Percentiles rank a stretch among this genome's conserved stretches.
Conservation (phyloP, 768 basidiomycete species). For the Agaricus bisporus region DNA sequence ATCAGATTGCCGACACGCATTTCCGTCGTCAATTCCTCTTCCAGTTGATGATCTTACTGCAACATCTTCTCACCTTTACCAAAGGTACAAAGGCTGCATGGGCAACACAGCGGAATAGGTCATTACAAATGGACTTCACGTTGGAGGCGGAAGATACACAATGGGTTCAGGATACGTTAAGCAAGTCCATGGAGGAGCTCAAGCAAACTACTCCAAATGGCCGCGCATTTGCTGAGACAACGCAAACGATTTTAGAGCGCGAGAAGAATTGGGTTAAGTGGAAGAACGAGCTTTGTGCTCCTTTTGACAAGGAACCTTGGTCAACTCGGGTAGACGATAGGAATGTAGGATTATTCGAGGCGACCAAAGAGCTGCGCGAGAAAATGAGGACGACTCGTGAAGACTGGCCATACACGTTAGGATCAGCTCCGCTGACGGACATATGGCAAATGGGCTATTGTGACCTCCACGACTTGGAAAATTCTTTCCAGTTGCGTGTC, state of each 20-base stretch:
- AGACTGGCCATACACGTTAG: slow-evolving; percentile 61
- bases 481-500: slow-evolving; percentile 55
- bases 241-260: slow-evolving; percentile 63
- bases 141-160: slow-evolving; percentile 60
- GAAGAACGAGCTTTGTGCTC: slow-evolving; percentile 78
- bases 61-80: slow-evolving; percentile 71
- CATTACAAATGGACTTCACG: slow-evolving; percentile 80
- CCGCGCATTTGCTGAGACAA: slow-evolving; percentile 69
- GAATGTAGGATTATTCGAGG: slow-evolving; percentile 55
- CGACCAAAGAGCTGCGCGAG: slow-evolving; percentile 43
- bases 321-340: slow-evolving; percentile 33
- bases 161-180: slow-evolving; percentile 71
- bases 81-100: slow-evolving; percentile 57
- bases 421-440: slow-evolving; percentile 68
- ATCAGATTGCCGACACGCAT: slow-evolving; percentile 79
- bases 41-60: slow-evolving; percentile 73
- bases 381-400: slow-evolving; percentile 52
- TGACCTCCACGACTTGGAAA: slow-evolving; percentile 54
- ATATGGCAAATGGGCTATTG: slow-evolving; percentile 82
- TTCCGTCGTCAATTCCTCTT: slow-evolving; percentile 93
- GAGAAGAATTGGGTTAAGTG: slow-evolving; percentile 89
- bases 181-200: slow-evolving; percentile 52
- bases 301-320: slow-evolving; percentile 75
- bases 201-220: slow-evolving; percentile 77
- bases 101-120: slow-evolving; percentile 62